Evolutionary conservation across 441 rosid genomes (phyloP).

Genomic region (Capsella rubella): DNA sequence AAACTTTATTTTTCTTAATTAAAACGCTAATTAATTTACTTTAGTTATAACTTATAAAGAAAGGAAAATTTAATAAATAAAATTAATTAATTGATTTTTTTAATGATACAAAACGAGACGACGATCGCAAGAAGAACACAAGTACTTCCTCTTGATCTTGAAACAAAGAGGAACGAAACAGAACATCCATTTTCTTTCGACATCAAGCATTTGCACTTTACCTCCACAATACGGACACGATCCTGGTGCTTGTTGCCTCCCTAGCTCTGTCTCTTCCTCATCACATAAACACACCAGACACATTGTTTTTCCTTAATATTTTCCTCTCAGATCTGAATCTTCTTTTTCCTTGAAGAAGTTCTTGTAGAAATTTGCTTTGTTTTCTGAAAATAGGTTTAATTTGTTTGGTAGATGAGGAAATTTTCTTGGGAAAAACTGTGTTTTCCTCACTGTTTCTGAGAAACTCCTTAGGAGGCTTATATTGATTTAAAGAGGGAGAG

Average conservation of each 20-base stretch:
- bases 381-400: background rate
- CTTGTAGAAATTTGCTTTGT: background rate
- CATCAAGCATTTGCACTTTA: constrained; percentile 69
- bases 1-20: constrained; percentile 6
- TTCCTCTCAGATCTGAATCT: constrained; percentile 30
- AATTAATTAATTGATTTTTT: background rate
- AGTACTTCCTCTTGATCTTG: constrained; percentile 64
- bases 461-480: constrained; percentile 33
- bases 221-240: constrained; percentile 89
- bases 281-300: constrained; percentile 60
- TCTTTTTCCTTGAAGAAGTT: background rate
- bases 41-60: background rate
- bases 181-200: constrained; percentile 75
- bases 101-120: constrained; percentile 60
- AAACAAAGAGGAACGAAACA: constrained; percentile 79
- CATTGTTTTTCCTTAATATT: constrained; percentile 44
- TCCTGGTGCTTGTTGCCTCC: constrained; percentile 75
- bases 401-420: constrained; percentile 7
- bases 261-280: constrained; percentile 66
- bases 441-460: constrained; percentile 9
- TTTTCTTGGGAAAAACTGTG: background rate
- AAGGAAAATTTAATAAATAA: background rate
- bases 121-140: constrained; percentile 65
- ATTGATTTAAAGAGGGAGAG: background rate
- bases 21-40: constrained; percentile 9